Conservation (phyloP, 1,139 yeast genomes). For the Sugiyamaella neomexicana region DNA sequence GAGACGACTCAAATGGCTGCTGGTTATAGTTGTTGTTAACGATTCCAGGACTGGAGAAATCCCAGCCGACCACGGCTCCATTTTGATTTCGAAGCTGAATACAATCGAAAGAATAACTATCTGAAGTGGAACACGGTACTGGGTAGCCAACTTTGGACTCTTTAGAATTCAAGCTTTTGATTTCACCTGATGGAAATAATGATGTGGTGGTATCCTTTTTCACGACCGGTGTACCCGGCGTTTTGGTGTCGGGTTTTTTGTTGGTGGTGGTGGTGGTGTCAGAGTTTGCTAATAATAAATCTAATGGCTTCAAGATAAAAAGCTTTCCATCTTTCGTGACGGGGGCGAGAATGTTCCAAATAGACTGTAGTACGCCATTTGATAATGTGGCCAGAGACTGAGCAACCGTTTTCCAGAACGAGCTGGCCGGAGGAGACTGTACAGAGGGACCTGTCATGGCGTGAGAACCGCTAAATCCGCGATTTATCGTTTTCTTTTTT, state of each 20-base stretch:
- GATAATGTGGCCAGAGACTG: conserved; percentile 12
- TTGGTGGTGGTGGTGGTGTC: not conserved
- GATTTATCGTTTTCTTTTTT: no score
- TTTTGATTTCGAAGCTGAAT: conserved; percentile 30
- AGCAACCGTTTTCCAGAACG: conserved; percentile 13
- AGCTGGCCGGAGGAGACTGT: not conserved
- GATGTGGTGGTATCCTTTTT: not conserved
- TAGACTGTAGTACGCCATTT: conserved; percentile 7
- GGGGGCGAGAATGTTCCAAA: conserved; percentile 14
- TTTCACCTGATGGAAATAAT: conserved; percentile 19
- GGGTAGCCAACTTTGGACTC: conserved; percentile 25
- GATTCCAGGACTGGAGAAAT: conserved; percentile 8
- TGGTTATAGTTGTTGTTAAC: not conserved
- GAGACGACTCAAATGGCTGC: not conserved
- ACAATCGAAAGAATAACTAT: conserved; percentile 27
- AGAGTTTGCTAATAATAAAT: conserved; percentile 4
- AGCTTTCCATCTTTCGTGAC: conserved; percentile 10
- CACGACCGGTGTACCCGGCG: not conserved
- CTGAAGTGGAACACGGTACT: conserved; percentile 34
- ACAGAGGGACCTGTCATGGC: not conserved
- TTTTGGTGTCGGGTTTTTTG: not conserved
- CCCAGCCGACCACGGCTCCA: conserved; percentile 32
- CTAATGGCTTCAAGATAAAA: conserved; percentile 10
- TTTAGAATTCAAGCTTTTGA: conserved; percentile 17
- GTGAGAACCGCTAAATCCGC: not conserved